These are phyloP conservation scores for Asterella californica DNA, from an alignment of 225 moss, liverwort and hornwort genomes.

Conservation along the genomic window DNA sequence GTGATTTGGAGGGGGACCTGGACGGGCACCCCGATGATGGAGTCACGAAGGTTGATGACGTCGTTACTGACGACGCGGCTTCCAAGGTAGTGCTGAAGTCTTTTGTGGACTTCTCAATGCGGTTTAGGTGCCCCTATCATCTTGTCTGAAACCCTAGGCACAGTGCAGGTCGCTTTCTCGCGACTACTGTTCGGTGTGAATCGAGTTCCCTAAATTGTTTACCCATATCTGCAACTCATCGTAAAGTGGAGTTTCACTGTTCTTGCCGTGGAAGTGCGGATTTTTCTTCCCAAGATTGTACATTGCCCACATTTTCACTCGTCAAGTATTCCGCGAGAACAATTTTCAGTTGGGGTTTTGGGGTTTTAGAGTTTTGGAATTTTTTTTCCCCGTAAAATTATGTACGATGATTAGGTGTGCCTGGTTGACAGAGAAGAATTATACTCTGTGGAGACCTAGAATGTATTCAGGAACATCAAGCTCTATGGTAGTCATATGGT, in stretches of 20 bases:
- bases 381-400: too few relatives aligned
- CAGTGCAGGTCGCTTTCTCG: not conserved
- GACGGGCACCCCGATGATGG: slow-evolving; percentile 79
- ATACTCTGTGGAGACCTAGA: too few relatives aligned
- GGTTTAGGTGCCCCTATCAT: not conserved
- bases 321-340: not conserved
- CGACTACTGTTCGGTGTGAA: not conserved
- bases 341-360: not conserved
- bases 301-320: not conserved
- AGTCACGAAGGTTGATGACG: slow-evolving; percentile 60
- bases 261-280: not conserved
- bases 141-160: not conserved
- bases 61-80: slow-evolving; percentile 61
- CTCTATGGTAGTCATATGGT: too few relatives aligned
- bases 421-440: too few relatives aligned
- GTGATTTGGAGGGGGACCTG: slow-evolving; percentile 80
- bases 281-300: not conserved
- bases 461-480: too few relatives aligned
- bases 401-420: too few relatives aligned
- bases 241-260: not conserved
- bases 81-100: slow-evolving; percentile 56
- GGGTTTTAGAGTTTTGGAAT: not conserved
- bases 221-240: not conserved
- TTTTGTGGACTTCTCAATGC: not conserved
- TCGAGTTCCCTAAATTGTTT: not conserved